A percentile compares a stretch with the other conserved stretches of the same genome.
phyloP scores from a whole-genome alignment of 2,329 filamentous ascomycete genomes.

The Daldinia eschscholtzii region DNA sequence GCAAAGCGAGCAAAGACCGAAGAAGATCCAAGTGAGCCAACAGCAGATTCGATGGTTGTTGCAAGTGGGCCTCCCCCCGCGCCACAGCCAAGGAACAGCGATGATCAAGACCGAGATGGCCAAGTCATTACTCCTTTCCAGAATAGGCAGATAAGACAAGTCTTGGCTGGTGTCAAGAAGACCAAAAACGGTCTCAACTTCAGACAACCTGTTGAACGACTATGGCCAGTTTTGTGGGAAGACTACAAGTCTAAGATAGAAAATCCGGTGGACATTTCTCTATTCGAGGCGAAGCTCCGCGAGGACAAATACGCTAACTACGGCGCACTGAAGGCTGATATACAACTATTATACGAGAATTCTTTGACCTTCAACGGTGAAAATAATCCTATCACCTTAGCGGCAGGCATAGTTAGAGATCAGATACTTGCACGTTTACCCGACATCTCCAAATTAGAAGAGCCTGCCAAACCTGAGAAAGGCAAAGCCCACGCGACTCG shows the following conservation, averaged over 20 bases:
- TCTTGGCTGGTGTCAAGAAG: constrained; percentile 83
- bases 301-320: constrained; percentile 75
- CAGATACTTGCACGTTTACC: constrained; percentile 62
- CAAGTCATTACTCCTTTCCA: constrained; percentile 60
- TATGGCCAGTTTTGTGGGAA: constrained; percentile 81
- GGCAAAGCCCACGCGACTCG: constrained; percentile 61
- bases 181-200: constrained; percentile 84
- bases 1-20: constrained; percentile 87
- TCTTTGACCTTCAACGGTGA: constrained; percentile 85
- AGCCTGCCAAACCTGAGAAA: constrained; percentile 73
- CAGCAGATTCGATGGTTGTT: constrained; percentile 48
- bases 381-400: constrained; percentile 76
- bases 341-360: constrained; percentile 84
- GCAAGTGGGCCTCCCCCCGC: constrained; percentile 39
- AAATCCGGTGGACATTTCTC: constrained; percentile 85
- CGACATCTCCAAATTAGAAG: constrained; percentile 59
- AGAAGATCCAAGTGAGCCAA: constrained; percentile 56
- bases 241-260: constrained; percentile 77
- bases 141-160: constrained; percentile 61
- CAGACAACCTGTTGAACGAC: constrained; percentile 78
- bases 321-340: constrained; percentile 79
- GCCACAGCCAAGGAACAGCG: constrained; percentile 50
- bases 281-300: constrained; percentile 85
- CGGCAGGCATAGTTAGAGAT: constrained; percentile 68
- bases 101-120: constrained; percentile 55